A percentile compares a stretch with the other conserved stretches of the same genome.
Evolutionary conservation across 805 yeast species (phyloP).

Genomic region (Candida silvicultrix): DNA sequence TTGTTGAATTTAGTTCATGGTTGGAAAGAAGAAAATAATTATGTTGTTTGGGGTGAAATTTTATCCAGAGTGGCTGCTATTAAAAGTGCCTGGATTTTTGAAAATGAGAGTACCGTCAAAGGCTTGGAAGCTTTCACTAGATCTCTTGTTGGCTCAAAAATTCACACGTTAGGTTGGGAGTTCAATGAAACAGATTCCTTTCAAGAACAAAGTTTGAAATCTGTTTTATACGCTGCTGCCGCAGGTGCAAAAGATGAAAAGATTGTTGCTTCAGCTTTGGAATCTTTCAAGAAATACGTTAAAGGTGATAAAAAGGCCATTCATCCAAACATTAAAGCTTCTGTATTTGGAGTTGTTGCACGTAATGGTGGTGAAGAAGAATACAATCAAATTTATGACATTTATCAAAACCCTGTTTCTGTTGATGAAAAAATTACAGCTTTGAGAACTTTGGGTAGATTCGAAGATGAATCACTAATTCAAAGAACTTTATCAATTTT

Average conservation of each 20-base stretch:
- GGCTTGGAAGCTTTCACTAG: conserved; percentile 47
- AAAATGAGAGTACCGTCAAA: conserved; percentile 36
- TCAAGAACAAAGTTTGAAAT: conserved; percentile 60
- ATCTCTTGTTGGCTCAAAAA: conserved; percentile 49
- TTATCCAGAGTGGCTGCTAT: conserved; percentile 41
- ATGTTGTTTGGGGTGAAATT: conserved; percentile 65
- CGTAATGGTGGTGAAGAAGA: conserved; percentile 53
- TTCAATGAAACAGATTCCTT: conserved; percentile 51
- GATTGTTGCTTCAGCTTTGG: conserved; percentile 39
- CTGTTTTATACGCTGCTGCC: conserved; percentile 56
- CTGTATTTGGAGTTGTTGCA: conserved; percentile 64
- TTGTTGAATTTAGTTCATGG: conserved; percentile 52
- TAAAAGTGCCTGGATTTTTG: conserved; percentile 50
- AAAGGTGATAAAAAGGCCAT: conserved; percentile 63
- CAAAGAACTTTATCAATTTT: conserved; percentile 50
- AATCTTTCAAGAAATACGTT: conserved; percentile 45
- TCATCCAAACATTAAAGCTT: conserved; percentile 65
- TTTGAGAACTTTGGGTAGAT: conserved; percentile 61
- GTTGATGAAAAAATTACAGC: conserved; percentile 68
- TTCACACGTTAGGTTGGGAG: conserved; percentile 57
- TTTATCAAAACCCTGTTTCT: conserved; percentile 54
- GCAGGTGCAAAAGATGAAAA: conserved; percentile 42
- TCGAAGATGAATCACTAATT: conserved; percentile 44
- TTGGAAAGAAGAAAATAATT: conserved; percentile 55
- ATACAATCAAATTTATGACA: conserved; percentile 54